Evolutionary conservation across 179 eudicot species (phyloP).

Genomic region (Silene vulgaris): DNA sequence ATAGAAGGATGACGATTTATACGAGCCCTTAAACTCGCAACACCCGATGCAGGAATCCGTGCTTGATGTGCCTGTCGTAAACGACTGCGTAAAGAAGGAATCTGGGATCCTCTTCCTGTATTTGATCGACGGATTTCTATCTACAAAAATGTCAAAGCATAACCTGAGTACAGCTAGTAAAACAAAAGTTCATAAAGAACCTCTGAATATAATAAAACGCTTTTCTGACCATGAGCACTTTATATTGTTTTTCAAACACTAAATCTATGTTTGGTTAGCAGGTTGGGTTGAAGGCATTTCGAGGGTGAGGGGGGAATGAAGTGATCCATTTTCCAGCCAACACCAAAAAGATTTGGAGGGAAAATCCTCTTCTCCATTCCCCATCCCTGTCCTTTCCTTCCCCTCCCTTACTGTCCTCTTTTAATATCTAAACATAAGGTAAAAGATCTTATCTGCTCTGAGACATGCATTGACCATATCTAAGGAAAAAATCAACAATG

Average conservation of each 20-base stretch:
- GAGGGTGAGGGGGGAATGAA: not conserved
- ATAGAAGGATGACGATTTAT: slow-evolving; percentile 40
- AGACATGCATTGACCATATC: not conserved
- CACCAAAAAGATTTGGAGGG: not conserved
- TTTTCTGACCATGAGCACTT: too few species aligned
- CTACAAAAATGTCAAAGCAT: slow-evolving; percentile 37
- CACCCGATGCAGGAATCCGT: slow-evolving; percentile 40
- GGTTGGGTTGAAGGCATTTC: not conserved
- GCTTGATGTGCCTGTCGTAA: slow-evolving; percentile 40
- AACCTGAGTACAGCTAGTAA: slow-evolving; percentile 8
- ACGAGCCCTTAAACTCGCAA: slow-evolving; percentile 50
- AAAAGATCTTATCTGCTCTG: not conserved
- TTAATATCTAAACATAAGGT: slow-evolving; percentile 1
- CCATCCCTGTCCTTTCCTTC: not conserved
- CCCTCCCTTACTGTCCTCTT: not conserved
- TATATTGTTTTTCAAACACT: not conserved
- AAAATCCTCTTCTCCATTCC: not conserved
- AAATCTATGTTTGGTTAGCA: not conserved
- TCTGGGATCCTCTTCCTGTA: slow-evolving; percentile 30
- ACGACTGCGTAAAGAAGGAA: slow-evolving; percentile 39
- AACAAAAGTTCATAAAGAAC: not conserved
- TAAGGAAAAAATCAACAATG: slow-evolving; percentile 5
- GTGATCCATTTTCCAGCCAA: not conserved
- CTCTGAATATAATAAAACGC: too few species aligned
- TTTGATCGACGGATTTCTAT: slow-evolving; percentile 29